Evolutionary conservation across 768 basidiomycete genomes (phyloP).

Genomic region (Mycena latifolia): DNA sequence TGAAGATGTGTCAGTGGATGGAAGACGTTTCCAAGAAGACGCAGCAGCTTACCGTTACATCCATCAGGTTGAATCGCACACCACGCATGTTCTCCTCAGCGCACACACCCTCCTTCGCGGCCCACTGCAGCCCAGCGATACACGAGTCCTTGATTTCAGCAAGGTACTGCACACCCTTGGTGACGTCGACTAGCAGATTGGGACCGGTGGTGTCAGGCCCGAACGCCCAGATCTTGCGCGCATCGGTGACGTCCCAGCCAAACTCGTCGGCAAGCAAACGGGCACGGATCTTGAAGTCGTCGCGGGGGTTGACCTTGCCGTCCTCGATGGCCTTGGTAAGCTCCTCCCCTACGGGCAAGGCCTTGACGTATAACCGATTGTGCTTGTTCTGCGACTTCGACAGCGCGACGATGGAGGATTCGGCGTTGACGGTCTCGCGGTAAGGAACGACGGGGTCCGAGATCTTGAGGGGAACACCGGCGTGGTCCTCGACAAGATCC

Average conservation of each 20-base stretch:
- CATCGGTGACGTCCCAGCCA: constrained; percentile 99
- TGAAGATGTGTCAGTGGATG: constrained; percentile 7
- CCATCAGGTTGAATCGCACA: constrained; percentile 94
- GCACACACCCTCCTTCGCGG: constrained; percentile 97
- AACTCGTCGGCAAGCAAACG: constrained; percentile 95
- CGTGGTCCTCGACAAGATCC: constrained; percentile 99
- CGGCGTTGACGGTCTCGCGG: constrained; percentile 96
- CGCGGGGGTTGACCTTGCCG: constrained; percentile 89
- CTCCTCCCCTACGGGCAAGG: constrained; percentile 94
- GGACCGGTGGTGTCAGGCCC: constrained; percentile 98
- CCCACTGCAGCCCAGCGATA: constrained; percentile 99
- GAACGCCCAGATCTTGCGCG: constrained; percentile 99
- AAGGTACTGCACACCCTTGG: constrained; percentile 99
- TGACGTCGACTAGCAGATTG: constrained; percentile 96
- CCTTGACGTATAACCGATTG: constrained; percentile 97
- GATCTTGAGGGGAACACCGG: constrained; percentile 98
- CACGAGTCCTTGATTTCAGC: constrained; percentile 99
- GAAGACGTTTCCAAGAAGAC: neutral
- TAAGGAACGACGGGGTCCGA: constrained; percentile 98
- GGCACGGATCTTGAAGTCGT: constrained; percentile 98
- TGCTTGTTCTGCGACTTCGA: constrained; percentile 99
- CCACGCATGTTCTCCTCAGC: constrained; percentile 99
- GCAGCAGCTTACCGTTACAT: constrained; percentile 82
- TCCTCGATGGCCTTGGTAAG: constrained; percentile 92
- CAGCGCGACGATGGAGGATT: constrained; percentile 95